Percentiles rank a stretch among this genome's conserved stretches.
These are phyloP conservation scores for Podaxis sp. DNA, from an alignment of 768 basidiomycete genomes.

Conservation along the genomic window DNA sequence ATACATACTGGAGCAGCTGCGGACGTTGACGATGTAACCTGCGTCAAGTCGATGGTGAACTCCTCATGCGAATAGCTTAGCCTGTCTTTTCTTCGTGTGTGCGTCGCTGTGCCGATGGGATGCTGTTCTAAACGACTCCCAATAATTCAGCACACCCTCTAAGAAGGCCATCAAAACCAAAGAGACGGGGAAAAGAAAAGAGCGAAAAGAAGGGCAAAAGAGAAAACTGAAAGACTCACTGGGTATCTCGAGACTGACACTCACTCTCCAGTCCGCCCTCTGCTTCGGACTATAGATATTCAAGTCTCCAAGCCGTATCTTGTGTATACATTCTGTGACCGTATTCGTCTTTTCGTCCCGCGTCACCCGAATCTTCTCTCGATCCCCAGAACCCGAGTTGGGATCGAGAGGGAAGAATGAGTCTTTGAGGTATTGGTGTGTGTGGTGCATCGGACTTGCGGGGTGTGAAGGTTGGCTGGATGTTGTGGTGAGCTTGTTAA, in stretches of 20 bases:
- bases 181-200: neutral
- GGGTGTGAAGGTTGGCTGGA: constrained; percentile 49
- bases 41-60: constrained; percentile 90
- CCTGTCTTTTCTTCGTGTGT: constrained; percentile 79
- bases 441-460: constrained; percentile 62
- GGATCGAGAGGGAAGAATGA: constrained; percentile 57
- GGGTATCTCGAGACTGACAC: constrained; percentile 88
- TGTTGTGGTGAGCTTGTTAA: constrained; percentile 74
- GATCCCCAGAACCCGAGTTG: constrained; percentile 21
- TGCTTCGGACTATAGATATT: constrained; percentile 84
- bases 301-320: constrained; percentile 81
- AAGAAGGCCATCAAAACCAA: neutral
- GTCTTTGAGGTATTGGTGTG: constrained; percentile 76
- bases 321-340: constrained; percentile 68
- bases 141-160: neutral
- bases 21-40: constrained; percentile 62
- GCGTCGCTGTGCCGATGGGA: constrained; percentile 57
- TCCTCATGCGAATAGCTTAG: constrained; percentile 93
- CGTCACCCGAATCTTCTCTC: constrained; percentile 78
- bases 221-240: constrained; percentile 41
- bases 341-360: constrained; percentile 67
- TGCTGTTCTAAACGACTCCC: constrained; percentile 46
- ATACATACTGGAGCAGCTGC: constrained; percentile 46
- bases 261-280: constrained; percentile 87
- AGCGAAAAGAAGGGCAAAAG: neutral